Percentiles rank a stretch among this genome's conserved stretches.
phyloP scores from a whole-genome alignment of 148 eudicot species.

The Rhododendron simsii region DNA sequence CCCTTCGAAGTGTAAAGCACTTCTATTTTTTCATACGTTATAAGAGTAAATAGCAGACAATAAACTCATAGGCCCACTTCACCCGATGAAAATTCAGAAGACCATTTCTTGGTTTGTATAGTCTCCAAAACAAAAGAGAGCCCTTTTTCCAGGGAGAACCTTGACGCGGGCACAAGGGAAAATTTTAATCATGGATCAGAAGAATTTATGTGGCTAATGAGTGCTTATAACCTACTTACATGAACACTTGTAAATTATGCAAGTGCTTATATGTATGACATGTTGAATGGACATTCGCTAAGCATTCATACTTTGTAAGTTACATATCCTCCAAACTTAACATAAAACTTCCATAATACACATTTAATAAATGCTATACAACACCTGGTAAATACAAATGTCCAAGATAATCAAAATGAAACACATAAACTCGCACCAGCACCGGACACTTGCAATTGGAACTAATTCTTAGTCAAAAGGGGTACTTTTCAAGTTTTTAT shows the following conservation, averaged over 20 bases:
- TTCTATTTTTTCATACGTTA: too few relatives aligned
- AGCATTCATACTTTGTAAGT: neutral
- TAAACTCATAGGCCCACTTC: neutral
- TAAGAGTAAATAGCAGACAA: too few relatives aligned
- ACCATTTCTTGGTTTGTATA: too few relatives aligned
- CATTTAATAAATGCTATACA: too few relatives aligned
- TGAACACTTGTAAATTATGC: neutral
- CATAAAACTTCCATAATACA: too few relatives aligned
- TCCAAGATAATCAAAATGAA: neutral
- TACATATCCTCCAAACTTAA: too few relatives aligned
- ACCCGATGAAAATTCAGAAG: too few relatives aligned
- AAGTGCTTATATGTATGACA: neutral
- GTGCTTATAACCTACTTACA: neutral
- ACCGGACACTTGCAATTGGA: neutral
- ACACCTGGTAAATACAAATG: neutral
- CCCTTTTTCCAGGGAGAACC: neutral
- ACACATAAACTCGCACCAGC: neutral
- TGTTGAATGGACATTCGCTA: neutral
- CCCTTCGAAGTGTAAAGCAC: neutral
- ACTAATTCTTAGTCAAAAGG: neutral
- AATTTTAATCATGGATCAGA: neutral
- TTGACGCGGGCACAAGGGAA: neutral
- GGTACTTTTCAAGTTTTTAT: neutral
- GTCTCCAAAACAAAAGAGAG: neutral
- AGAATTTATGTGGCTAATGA: neutral